Conservation (phyloP, 2,329 filamentous ascomycete species). For the Gnomoniopsis sp. region DNA sequence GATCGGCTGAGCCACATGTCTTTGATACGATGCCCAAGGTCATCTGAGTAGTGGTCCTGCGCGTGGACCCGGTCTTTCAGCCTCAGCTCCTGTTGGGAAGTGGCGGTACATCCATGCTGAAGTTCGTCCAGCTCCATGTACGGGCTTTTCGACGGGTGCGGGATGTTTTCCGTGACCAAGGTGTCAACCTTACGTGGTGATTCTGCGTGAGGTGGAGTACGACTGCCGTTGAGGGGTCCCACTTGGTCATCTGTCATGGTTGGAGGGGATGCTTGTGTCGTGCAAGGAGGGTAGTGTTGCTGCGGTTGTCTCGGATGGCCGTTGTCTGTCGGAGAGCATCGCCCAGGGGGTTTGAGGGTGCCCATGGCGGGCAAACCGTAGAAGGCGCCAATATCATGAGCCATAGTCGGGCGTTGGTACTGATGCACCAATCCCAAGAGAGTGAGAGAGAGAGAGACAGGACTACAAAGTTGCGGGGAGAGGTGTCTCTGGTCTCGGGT, state of each 20-base stretch:
- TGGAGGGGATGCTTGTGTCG: conserved; percentile 12
- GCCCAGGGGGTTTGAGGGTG: not conserved
- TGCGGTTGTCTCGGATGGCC: conserved; percentile 14
- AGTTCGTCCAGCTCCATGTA: not conserved
- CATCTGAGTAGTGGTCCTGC: not conserved
- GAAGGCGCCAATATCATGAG: not conserved
- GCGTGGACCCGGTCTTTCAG: not conserved
- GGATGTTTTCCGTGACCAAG: not conserved
- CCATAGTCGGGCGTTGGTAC: not conserved
- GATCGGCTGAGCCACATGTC: not conserved
- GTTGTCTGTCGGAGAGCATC: not conserved
- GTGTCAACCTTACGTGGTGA: not conserved
- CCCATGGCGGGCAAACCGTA: not conserved
- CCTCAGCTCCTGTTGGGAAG: not conserved
- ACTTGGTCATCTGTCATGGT: conserved; percentile 3
- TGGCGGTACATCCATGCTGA: not conserved
- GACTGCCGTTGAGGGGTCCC: not conserved
- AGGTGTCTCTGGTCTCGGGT: conserved; percentile 11
- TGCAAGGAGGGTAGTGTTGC: conserved; percentile 13
- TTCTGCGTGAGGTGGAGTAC: not conserved
- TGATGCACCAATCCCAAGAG: not conserved
- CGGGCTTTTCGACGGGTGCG: not conserved
- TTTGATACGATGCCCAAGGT: conserved; percentile 1
- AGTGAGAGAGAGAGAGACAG: too few species aligned
- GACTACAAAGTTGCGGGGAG: not conserved